Percentiles rank a stretch among this genome's conserved stretches.
These are phyloP conservation scores for Tardiomyces blankii DNA, from an alignment of 1,139 yeast genomes.

Conservation along the genomic window DNA sequence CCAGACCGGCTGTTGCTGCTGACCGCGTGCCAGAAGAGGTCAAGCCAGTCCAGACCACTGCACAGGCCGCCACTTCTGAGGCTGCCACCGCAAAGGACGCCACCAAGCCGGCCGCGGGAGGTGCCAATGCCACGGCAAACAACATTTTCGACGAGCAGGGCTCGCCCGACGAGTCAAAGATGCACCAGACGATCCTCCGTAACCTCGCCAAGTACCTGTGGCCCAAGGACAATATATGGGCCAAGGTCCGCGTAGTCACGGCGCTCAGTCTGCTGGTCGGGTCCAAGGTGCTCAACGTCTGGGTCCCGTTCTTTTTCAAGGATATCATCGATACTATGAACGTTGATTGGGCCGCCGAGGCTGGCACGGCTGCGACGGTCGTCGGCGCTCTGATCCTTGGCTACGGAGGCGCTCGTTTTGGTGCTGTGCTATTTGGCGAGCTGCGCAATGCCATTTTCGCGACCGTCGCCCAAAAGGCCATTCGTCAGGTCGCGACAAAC, in stretches of 20 bases:
- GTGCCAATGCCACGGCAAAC: background rate
- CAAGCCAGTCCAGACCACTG: too few species aligned
- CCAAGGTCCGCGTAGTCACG: constrained; percentile 60
- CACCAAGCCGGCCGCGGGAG: background rate
- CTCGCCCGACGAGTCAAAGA: background rate
- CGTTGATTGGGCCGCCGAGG: constrained; percentile 63
- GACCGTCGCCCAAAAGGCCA: constrained; percentile 90
- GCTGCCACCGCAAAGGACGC: background rate
- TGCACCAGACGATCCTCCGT: constrained; percentile 14
- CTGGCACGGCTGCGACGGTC: constrained; percentile 43
- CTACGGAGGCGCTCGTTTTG: constrained; percentile 90
- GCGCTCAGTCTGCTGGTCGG: constrained; percentile 66
- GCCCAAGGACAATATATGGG: constrained; percentile 68
- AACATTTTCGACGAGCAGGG: background rate
- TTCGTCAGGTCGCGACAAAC: constrained; percentile 77
- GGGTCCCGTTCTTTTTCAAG: constrained; percentile 92
- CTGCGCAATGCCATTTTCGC: constrained; percentile 92
- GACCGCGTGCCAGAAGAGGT: too few species aligned
- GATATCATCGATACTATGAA: constrained; percentile 87
- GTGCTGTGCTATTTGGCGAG: constrained; percentile 90
- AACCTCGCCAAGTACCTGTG: constrained; percentile 62
- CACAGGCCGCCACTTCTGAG: too few species aligned
- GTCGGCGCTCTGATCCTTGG: constrained; percentile 72
- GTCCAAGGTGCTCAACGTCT: constrained; percentile 80
- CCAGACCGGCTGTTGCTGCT: too few species aligned